Evolutionary conservation across 129 eudicot species (phyloP), one percentile per base, ranked within the genome.

Genomic region (Scalesia atractyloides): DNA sequence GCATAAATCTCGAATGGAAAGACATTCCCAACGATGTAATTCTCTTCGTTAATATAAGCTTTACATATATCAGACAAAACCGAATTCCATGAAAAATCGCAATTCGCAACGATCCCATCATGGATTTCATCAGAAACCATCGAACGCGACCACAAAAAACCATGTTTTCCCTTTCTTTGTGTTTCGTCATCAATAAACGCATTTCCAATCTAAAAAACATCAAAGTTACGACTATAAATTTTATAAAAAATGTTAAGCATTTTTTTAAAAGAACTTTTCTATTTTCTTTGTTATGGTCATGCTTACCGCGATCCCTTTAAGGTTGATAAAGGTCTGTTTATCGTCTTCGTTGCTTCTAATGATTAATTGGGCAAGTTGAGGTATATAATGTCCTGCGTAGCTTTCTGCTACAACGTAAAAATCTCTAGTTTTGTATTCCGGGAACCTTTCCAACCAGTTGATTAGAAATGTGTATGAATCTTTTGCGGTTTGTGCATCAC

Each of bases 361-460:
- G 48, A 83, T 73, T 1, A 83, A 66, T 9, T 80, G 76, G 0
- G 84, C 82, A 2, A 83, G 76, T 67, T 83, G 84, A 22, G 82
- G 87, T 17, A 72, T 44, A 62, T 80, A 80, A 68, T 83, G 87
- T 6, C 98, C 98, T 43, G 91, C 95, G 74, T 93, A 93, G 71
- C 98, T 93, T 79, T 93, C 98, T 66, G 96, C 98, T 8, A 92
- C 68, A 64, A 93, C 72, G 73, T 60, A 93, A 58, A 93, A 85
- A 22, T 93, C 95, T 66, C 59, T 84, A 30, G 84, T 79, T 77
- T 79, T 80, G 84, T 80, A 93, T 22, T 93, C 87, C 4, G 96
- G 96, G 67, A 85, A 87, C 68, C 75, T 87, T 57, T 84, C 56
- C 15, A 93, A 53, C 98, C 98, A 93, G 50, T 89, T 93, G 64